Percentiles rank a stretch among this genome's conserved stretches.
phyloP scores from a whole-genome alignment of 441 rosid species.

The Gossypium aridum region DNA sequence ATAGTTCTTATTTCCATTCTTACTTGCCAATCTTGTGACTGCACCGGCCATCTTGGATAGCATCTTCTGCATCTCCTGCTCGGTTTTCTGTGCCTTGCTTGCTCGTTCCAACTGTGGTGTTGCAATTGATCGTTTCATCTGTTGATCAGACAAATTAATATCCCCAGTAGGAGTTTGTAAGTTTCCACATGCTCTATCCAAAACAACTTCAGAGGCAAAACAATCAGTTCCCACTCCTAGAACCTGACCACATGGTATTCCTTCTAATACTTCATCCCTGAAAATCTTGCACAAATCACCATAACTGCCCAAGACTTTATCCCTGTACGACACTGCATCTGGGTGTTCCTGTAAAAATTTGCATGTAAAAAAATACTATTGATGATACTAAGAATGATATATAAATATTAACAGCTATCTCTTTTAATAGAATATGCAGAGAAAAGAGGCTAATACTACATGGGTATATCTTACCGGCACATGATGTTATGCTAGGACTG shows the following conservation, averaged over 20 bases:
- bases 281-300: slow-evolving; percentile 44
- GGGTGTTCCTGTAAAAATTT: slow-evolving; percentile 56
- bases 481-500: background rate
- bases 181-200: slow-evolving; percentile 24
- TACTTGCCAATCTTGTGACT: slow-evolving; percentile 11
- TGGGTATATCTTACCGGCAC: background rate
- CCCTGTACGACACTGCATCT: slow-evolving; percentile 43
- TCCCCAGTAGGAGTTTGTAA: slow-evolving; percentile 18
- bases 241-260: slow-evolving; percentile 22
- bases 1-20: slow-evolving; percentile 24
- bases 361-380: background rate
- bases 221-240: slow-evolving; percentile 24
- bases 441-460: background rate
- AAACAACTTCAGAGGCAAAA: slow-evolving; percentile 23
- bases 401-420: background rate
- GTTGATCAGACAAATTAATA: slow-evolving; percentile 26
- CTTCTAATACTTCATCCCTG: slow-evolving; percentile 28
- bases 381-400: background rate
- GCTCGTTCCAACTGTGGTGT: slow-evolving; percentile 13
- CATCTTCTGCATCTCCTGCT: slow-evolving; percentile 30
- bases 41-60: slow-evolving; percentile 17
- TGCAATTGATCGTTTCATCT: slow-evolving; percentile 31
- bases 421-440: background rate
- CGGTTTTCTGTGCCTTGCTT: slow-evolving; percentile 41
- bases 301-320: slow-evolving; percentile 39